These are phyloP conservation scores for Fusarium bactridioides DNA, from an alignment of 2,329 filamentous ascomycete species.

Conservation along the genomic window DNA sequence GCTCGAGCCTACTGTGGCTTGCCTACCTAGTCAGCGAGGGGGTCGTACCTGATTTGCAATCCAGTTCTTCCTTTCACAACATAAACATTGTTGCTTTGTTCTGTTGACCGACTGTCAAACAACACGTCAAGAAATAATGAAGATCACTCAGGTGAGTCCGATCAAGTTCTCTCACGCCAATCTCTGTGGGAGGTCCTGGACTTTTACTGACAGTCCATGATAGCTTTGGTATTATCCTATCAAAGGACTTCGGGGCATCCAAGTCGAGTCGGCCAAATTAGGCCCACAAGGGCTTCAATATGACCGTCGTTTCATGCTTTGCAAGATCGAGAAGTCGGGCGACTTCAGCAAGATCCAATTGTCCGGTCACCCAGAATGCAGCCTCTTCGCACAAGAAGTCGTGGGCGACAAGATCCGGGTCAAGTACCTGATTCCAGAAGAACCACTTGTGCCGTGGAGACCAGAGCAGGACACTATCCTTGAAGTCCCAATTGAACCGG, in stretches of 20 bases:
- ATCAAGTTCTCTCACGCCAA: not conserved
- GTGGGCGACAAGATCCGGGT: constrained; percentile 51
- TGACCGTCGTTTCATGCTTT: constrained; percentile 77
- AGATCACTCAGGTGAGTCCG: constrained; percentile 43
- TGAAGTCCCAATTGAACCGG: constrained; percentile 65
- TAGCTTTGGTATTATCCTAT: constrained; percentile 76
- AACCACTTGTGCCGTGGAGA: constrained; percentile 50
- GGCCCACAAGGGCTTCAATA: constrained; percentile 68
- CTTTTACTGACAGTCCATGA: not conserved
- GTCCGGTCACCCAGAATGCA: constrained; percentile 63
- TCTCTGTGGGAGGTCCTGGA: not conserved
- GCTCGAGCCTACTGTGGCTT: constrained; percentile 12
- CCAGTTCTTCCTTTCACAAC: constrained; percentile 4
- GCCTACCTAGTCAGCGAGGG: constrained; percentile 20
- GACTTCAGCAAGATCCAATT: constrained; percentile 67
- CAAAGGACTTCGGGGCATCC: constrained; percentile 72
- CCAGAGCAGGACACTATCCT: constrained; percentile 52
- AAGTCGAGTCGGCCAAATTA: constrained; percentile 61
- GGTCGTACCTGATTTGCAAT: constrained; percentile 25
- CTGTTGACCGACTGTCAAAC: not conserved
- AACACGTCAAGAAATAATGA: constrained; percentile 37
- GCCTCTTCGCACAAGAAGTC: constrained; percentile 70
- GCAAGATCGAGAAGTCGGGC: constrained; percentile 56
- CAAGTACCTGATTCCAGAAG: constrained; percentile 51
- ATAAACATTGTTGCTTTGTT: constrained; percentile 4